A percentile compares a stretch with the other conserved stretches of the same genome.
Conservation (phyloP, 2,329 filamentous ascomycete genomes). For the Ophiostoma novo-ulmi region DNA sequence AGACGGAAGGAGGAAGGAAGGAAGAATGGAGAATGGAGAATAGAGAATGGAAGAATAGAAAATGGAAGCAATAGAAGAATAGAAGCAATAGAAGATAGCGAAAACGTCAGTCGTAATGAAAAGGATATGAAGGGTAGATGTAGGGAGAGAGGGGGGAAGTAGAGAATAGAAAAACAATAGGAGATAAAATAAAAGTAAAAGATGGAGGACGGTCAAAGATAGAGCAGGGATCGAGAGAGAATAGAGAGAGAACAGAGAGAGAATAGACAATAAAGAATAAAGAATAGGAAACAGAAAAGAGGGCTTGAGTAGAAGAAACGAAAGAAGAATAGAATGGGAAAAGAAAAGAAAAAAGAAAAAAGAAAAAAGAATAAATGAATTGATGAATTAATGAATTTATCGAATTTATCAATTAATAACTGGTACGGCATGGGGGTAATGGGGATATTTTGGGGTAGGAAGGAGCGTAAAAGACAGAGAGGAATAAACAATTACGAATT, state of each 20-base stretch:
- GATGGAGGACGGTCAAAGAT: background rate
- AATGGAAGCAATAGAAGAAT: background rate
- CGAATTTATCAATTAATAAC: background rate
- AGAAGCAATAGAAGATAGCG: background rate
- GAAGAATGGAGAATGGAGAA: background rate
- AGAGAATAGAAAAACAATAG: constrained; percentile 1
- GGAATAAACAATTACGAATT: background rate
- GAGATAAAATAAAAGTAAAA: background rate
- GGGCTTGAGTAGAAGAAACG: background rate
- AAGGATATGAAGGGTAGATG: constrained; percentile 6
- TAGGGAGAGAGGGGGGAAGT: background rate
- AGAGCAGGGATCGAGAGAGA: background rate
- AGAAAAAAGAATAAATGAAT: background rate
- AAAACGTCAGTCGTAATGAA: background rate
- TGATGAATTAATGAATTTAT: background rate
- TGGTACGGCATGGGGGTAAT: background rate
- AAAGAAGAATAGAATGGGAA: background rate
- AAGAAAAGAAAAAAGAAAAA: background rate
- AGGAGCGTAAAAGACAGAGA: background rate
- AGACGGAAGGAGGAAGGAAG: background rate
- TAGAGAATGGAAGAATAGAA: background rate
- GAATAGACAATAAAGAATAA: background rate
- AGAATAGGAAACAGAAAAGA: background rate
- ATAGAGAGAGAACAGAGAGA: background rate
- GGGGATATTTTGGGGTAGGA: constrained; percentile 13